Base-by-base conservation (phyloP, 164 flowering plant species). In the Taxillus chinensis region DNA sequence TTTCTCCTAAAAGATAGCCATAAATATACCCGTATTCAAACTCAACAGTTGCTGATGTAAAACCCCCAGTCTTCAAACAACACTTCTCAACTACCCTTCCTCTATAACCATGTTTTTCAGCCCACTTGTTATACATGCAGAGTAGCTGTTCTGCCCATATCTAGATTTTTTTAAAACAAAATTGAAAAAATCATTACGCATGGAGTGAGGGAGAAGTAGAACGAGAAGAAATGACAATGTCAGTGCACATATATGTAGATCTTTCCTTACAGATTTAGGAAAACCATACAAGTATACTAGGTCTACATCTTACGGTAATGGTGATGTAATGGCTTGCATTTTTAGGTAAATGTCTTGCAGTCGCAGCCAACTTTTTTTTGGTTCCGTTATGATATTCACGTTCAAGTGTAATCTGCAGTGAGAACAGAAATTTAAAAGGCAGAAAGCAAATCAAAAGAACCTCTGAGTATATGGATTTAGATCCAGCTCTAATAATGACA, bases 1-100 rank as follows among this genome's bases (percentile, higher is more conserved):
- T 76, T 78, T 89, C 98, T 46, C 98, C 93, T 27, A 67, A 73
- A 68, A 92, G 85, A 78, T 77, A 87, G 27, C 98, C 98, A 74
- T 86, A 92, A 37, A 83, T 88, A 75, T 65, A 84, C 66, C 82
- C 70, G 55, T 69, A 82, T 74, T 92, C 98, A 40, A 87, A 86
- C 70, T 92, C 98, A 62, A 92, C 69, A 8, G 84, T 80, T 43
- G 82, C 85, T 41, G 79, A 80, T 59, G 63, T 78, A 62, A 87
- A 70, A 45, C 95, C 96, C 42, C 80, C 82, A 75, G 60, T 73
- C 50, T 60, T 65, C 54, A 79, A 70, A 59, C 60, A 48, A 60
- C 15, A 43, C 67, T 75, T 83, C 73, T 87, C 95, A 48, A 79
- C 76, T 9, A 87, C 59, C 76, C 92, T 78, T 68, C 82, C 90